Percentiles rank a stretch among this genome's conserved stretches.
phyloP scores from a whole-genome alignment of 805 yeast genomes.

The Wickerhamiella dianesei region DNA sequence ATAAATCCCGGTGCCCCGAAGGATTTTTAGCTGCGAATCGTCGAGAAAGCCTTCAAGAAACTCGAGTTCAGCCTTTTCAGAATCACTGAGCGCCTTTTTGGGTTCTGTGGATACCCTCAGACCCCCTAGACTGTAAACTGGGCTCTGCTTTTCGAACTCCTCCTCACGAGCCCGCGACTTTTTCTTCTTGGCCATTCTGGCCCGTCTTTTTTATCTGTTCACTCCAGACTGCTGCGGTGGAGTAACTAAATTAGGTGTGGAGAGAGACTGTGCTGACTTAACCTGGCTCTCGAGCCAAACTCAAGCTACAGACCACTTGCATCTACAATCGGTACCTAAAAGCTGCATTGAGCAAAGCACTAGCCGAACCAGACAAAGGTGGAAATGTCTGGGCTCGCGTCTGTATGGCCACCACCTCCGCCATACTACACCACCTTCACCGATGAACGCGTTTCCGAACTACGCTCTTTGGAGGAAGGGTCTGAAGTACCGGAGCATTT shows the following conservation, averaged over 20 bases:
- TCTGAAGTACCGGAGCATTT: constrained; percentile 10
- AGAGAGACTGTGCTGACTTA: background rate
- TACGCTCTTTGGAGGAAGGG: no score
- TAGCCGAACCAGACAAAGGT: no score
- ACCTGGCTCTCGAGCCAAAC: no score
- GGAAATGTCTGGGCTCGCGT: constrained; percentile 32
- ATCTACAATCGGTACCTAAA: no score
- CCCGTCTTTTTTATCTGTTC: background rate
- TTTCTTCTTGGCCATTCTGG: constrained; percentile 9
- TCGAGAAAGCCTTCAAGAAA: background rate
- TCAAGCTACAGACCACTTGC: no score
- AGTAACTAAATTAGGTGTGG: background rate
- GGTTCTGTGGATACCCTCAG: background rate
- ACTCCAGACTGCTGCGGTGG: background rate
- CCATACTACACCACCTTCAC: constrained; percentile 66
- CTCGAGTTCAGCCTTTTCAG: background rate
- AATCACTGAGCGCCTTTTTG: background rate
- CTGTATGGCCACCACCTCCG: constrained; percentile 93
- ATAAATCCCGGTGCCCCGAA: background rate
- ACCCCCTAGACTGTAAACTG: background rate
- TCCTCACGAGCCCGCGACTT: constrained; percentile 1
- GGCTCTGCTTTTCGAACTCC: background rate
- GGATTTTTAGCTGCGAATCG: background rate
- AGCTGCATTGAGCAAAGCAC: background rate
- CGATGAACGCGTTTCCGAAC: constrained; percentile 33